phyloP scores from a whole-genome alignment of 768 basidiomycete species.

The Leccinum obscurum region DNA sequence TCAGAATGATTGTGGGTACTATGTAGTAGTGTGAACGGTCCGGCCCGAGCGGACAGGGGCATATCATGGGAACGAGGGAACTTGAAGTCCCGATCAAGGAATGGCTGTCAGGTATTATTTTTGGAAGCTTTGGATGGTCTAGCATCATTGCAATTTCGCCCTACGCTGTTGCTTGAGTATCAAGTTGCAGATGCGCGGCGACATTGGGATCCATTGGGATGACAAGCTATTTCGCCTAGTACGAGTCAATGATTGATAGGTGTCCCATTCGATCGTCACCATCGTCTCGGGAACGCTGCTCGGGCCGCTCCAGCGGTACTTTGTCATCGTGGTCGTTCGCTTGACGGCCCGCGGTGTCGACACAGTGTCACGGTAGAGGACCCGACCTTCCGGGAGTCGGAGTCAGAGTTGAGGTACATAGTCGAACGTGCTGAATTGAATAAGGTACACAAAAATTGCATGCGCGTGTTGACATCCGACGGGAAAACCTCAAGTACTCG shows the following conservation, averaged over 20 bases:
- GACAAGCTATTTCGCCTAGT: too few species aligned
- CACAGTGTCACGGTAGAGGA: constrained; percentile 19
- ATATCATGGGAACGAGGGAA: neutral
- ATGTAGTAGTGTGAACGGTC: neutral
- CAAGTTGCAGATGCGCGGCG: too few species aligned
- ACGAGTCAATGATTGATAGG: too few species aligned
- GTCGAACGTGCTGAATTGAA: constrained; percentile 21
- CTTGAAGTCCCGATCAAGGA: neutral
- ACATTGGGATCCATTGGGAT: too few species aligned
- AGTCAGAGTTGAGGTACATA: constrained; percentile 17
- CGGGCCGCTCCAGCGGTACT: constrained; percentile 23
- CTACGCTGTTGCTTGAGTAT: too few species aligned
- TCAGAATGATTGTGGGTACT: neutral
- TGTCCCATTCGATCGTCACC: constrained; percentile 36
- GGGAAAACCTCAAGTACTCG: too few species aligned
- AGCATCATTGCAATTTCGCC: too few species aligned
- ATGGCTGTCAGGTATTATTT: too few species aligned
- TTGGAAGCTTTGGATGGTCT: too few species aligned
- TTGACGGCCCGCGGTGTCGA: constrained; percentile 17
- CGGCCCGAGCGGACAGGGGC: neutral
- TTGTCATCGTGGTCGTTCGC: constrained; percentile 26
- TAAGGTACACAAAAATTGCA: constrained; percentile 12
- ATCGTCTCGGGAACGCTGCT: constrained; percentile 26
- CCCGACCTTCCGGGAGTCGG: constrained; percentile 16
- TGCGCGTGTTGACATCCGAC: too few species aligned